Conservation (phyloP, 1,284 basidiomycete species). For the Ustilago loliicola region DNA sequence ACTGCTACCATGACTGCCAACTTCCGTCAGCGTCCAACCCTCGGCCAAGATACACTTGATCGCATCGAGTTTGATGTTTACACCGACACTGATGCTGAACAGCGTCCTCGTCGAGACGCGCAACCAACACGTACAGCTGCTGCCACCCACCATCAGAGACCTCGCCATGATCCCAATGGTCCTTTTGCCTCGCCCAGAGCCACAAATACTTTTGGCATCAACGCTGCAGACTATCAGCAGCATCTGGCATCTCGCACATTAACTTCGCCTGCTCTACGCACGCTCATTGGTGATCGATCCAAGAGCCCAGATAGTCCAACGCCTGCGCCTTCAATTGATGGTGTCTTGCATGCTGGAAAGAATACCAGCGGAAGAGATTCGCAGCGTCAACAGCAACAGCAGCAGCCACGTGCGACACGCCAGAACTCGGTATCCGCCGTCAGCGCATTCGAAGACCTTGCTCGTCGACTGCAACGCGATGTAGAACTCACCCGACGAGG, state of each 20-base stretch:
- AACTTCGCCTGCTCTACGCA: conserved; percentile 48
- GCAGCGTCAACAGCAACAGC: conserved; percentile 20
- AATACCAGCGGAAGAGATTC: conserved; percentile 3
- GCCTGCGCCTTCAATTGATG: conserved; percentile 48
- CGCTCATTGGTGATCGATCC: conserved; percentile 50
- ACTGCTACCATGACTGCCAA: conserved; percentile 38
- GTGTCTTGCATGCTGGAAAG: conserved; percentile 32
- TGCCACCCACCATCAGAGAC: conserved; percentile 10
- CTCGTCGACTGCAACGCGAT: conserved; percentile 45
- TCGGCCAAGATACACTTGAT: conserved; percentile 51
- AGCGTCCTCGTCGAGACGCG: conserved; percentile 18
- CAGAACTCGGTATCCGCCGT: conserved; percentile 22
- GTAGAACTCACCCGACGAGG: conserved; percentile 39
- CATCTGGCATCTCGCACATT: conserved; percentile 48
- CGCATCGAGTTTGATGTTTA: conserved; percentile 45
- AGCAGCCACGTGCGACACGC: conserved; percentile 27
- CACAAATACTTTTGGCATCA: conserved; percentile 42
- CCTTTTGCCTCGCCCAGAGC: conserved; percentile 44
- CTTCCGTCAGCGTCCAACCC: conserved; percentile 37
- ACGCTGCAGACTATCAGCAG: conserved; percentile 52
- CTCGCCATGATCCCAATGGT: conserved; percentile 30
- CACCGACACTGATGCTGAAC: conserved; percentile 44
- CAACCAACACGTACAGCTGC: conserved; percentile 11
- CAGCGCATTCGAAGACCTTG: conserved; percentile 49
- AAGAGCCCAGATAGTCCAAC: conserved; percentile 53